Base-by-base conservation (phyloP, 768 basidiomycete species). In the Psilocybe cyanescens region DNA sequence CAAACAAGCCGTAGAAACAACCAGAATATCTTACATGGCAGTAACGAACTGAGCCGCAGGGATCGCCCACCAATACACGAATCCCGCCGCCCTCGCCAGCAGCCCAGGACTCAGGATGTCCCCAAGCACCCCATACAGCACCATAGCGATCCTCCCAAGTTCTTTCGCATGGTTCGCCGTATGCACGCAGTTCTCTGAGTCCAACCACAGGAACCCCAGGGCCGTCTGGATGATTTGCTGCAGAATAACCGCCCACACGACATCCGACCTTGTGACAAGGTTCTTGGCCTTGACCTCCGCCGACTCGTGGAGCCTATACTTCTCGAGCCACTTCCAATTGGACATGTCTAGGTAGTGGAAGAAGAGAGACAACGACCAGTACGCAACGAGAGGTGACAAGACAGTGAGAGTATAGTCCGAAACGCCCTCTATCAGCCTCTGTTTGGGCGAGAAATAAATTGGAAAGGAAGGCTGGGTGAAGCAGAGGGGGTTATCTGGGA, bases 11-110 rank as follows among this genome's bases (percentile, higher is more conserved):
- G 39, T 45, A 12, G 45, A 29, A 49, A 28, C 28, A 46, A 39
- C 58, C 41, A n/a, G 41, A 58, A 51, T 30, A 19, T n/a, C 7
- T 88, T 71, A 98, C 97, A 95, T 89, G 11, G 94, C 95, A 30
- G 86, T 76, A 0, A 92, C 64, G 35, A 96, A 76, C 75, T 95
- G 95, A 8, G 80, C 70, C 1, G 75, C 67, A 0, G 97, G 97
- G 3, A 95, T 86, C 4, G 79, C 87, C 94, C 95, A 99, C 97
- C 97, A 99, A 73, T 99, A 99, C 16, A 88, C 65, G 71, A 83
- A 83, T 71, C 89, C 83, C 14, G 88, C 81, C 14, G 79, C 47
- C 17, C 69, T 67, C 3, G 68, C 66, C 11, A 87, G 67, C 17
- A 80, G 66, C 6, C 73, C 3, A 77, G 85, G 61, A 72, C 74